Percentiles rank a stretch among this genome's conserved stretches.
Evolutionary conservation across 768 basidiomycete species (phyloP).

Genomic region (Lentinula aciculospora): DNA sequence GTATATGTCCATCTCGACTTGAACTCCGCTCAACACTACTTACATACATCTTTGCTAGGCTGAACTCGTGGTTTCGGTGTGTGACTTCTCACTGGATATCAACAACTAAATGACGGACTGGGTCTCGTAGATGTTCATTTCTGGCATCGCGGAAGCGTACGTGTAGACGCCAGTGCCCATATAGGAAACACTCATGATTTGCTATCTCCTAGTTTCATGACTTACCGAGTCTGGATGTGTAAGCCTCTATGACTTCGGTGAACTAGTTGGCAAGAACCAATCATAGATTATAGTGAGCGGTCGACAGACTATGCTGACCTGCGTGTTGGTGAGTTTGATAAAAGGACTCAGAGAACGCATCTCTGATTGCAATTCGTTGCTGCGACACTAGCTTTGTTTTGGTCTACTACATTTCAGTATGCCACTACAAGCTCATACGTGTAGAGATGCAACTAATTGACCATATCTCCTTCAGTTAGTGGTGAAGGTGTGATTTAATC

Average conservation of each 20-base stretch:
- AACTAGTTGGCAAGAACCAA: not conserved
- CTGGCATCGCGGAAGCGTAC: constrained; percentile 26
- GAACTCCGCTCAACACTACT: not conserved
- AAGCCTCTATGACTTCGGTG: not conserved
- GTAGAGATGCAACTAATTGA: not conserved
- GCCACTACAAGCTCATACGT: not conserved
- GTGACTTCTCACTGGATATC: not conserved
- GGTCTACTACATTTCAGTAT: constrained; percentile 23
- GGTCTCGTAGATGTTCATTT: constrained; percentile 24
- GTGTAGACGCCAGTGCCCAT: not conserved
- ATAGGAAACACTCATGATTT: not conserved
- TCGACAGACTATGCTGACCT: constrained; percentile 14
- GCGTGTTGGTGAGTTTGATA: constrained; percentile 13
- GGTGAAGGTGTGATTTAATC: constrained; percentile 19
- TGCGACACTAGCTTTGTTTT: constrained; percentile 16
- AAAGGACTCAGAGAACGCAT: not conserved
- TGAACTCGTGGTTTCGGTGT: constrained; percentile 24
- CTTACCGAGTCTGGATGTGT: constrained; percentile 26
- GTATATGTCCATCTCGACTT: not conserved
- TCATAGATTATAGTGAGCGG: constrained; percentile 18
- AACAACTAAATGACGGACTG: not conserved
- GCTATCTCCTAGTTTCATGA: constrained; percentile 19
- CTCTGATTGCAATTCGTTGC: not conserved
- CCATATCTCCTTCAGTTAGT: constrained; percentile 14
- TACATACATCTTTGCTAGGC: constrained; percentile 7